Percentiles rank a stretch among this genome's conserved stretches.
These are phyloP conservation scores for Calonectria pseudoturangicola DNA, from an alignment of 2,329 filamentous ascomycete species.

Conservation along the genomic window DNA sequence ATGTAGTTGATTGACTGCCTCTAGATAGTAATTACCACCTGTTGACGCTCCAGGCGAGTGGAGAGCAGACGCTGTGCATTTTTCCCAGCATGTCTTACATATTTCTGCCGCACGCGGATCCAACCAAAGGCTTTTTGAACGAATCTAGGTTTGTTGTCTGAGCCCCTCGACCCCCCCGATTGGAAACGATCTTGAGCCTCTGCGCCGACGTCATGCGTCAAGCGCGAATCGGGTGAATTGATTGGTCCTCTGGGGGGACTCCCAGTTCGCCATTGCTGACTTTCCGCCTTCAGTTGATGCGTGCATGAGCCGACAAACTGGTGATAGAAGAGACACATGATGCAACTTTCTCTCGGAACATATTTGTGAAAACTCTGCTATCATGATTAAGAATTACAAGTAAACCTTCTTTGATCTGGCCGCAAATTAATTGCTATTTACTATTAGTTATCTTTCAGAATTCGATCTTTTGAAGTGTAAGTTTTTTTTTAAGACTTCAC, in stretches of 20 bases:
- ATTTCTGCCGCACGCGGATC: neutral
- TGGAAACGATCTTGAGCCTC: conserved; percentile 1
- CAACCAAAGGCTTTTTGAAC: neutral
- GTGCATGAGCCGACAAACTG: too few species aligned
- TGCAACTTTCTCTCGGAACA: too few species aligned
- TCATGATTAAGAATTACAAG: too few species aligned
- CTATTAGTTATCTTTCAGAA: too few species aligned
- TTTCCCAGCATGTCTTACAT: neutral
- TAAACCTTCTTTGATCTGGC: too few species aligned
- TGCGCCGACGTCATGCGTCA: conserved; percentile 28
- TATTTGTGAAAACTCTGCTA: too few species aligned
- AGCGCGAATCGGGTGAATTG: conserved; percentile 22
- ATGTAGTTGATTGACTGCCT: neutral
- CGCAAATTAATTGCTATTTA: too few species aligned
- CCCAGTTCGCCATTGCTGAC: neutral
- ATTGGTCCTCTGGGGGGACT: neutral
- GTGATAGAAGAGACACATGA: too few species aligned
- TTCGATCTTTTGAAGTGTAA: too few species aligned
- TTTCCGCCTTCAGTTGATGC: neutral
- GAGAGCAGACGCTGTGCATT: neutral
- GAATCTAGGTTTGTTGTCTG: neutral
- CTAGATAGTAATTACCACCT: neutral
- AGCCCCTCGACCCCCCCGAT: neutral
- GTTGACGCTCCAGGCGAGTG: too few species aligned
- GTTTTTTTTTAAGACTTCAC: too few species aligned